Percentiles rank a stretch among this genome's conserved stretches.
phyloP scores from a whole-genome alignment of 768 basidiomycete genomes.

The Trametes maxima region DNA sequence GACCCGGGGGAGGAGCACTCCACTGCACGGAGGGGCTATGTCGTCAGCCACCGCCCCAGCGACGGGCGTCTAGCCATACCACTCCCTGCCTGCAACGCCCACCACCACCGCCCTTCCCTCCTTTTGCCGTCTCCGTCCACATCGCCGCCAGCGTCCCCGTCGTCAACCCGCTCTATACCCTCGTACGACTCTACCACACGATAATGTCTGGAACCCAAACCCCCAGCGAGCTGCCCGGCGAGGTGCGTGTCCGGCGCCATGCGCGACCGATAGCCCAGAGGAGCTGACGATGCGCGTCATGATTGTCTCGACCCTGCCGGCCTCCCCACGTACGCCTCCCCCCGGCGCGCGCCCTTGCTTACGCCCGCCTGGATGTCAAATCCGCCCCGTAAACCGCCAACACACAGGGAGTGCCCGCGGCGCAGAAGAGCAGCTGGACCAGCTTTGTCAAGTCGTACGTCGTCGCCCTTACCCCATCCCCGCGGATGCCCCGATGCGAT shows the following conservation, averaged over 20 bases:
- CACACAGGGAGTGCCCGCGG: constrained; percentile 68
- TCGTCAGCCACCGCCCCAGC: constrained; percentile 14
- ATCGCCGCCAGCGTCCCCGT: neutral
- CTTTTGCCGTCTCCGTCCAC: neutral
- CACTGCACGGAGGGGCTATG: neutral
- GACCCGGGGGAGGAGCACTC: too few relatives aligned
- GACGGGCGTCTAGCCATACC: neutral
- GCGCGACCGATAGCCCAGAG: neutral
- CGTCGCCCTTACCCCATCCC: neutral
- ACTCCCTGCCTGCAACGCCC: neutral
- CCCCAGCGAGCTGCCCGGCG: constrained; percentile 22
- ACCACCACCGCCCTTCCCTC: neutral
- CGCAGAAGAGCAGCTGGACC: constrained; percentile 87
- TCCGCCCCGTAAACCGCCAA: neutral
- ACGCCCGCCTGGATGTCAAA: neutral
- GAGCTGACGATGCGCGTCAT: constrained; percentile 20
- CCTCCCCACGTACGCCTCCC: constrained; percentile 1
- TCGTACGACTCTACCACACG: neutral
- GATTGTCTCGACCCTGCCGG: constrained; percentile 20
- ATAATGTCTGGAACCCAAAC: constrained; percentile 19
- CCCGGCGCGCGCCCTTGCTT: neutral
- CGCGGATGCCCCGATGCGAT: constrained; percentile 3
- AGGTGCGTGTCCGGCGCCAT: constrained; percentile 16
- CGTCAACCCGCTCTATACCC: constrained; percentile 2
- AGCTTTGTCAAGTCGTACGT: constrained; percentile 89